These are phyloP conservation scores for Verruconis gallopava DNA, from an alignment of 2,329 filamentous ascomycete species.

Conservation along the genomic window DNA sequence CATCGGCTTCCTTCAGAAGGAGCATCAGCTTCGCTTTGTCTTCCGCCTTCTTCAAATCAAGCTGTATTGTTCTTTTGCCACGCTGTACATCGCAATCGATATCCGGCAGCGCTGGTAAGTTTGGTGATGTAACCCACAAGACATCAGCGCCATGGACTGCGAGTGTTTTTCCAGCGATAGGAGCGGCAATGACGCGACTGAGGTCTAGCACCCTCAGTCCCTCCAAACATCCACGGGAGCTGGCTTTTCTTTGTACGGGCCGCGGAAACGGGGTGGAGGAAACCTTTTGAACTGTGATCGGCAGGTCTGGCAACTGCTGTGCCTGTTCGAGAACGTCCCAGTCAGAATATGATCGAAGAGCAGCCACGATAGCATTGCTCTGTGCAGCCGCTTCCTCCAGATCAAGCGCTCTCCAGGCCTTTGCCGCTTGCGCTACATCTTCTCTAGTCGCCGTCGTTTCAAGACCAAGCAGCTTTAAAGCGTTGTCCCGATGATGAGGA, in stretches of 20 bases:
- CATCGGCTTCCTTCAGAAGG: conserved; percentile 49
- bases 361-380: conserved; percentile 33
- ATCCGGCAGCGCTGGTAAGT: conserved; percentile 57
- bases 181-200: conserved; percentile 62
- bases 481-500: conserved; percentile 35
- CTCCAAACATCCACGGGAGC: conserved; percentile 30
- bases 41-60: conserved; percentile 45
- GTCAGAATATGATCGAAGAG: conserved; percentile 35
- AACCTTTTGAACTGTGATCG: conserved; percentile 35
- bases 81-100: conserved; percentile 61
- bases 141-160: conserved; percentile 66
- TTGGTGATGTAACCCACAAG: conserved; percentile 54
- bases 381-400: conserved; percentile 34
- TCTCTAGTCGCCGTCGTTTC: conserved; percentile 20
- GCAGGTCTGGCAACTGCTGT: conserved; percentile 30
- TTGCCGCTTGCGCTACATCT: conserved; percentile 27
- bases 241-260: conserved; percentile 20
- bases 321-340: conserved; percentile 41
- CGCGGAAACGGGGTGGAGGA: conserved; percentile 18
- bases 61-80: conserved; percentile 52
- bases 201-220: conserved; percentile 63
- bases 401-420: conserved; percentile 31
- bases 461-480: conserved; percentile 32
- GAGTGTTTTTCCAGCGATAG: conserved; percentile 56
- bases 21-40: conserved; percentile 46